A percentile compares a stretch with the other conserved stretches of the same genome.
Conservation (phyloP, 129 eudicot genomes). For the Escallonia herrerae region DNA sequence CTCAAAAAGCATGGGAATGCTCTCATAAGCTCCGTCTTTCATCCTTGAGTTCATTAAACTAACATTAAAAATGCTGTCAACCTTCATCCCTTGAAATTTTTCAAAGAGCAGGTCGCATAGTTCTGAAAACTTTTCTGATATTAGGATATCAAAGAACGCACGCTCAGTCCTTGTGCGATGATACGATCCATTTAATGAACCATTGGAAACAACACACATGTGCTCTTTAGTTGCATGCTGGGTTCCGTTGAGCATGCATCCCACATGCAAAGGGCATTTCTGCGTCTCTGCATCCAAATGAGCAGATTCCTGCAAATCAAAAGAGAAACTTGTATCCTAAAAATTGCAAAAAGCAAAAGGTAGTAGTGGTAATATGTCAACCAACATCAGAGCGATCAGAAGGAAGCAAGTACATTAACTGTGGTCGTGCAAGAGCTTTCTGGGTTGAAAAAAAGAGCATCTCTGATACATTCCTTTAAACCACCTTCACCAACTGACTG, state of each 20-base stretch:
- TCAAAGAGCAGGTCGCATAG: constrained; percentile 51
- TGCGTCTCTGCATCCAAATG: constrained; percentile 29
- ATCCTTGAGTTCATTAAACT: constrained; percentile 49
- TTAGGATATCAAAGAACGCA: constrained; percentile 42
- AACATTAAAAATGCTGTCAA: constrained; percentile 41
- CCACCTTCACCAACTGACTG: constrained; percentile 54
- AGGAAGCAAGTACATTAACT: constrained; percentile 28
- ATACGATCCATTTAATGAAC: constrained; percentile 26
- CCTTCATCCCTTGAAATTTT: constrained; percentile 54
- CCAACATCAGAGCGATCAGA: not conserved
- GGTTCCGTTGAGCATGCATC: constrained; percentile 9
- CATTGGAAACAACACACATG: constrained; percentile 28
- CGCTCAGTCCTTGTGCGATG: constrained; percentile 32
- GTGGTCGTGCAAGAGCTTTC: constrained; percentile 25
- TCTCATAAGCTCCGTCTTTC: constrained; percentile 65
- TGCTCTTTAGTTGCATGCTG: constrained; percentile 20
- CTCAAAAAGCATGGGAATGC: constrained; percentile 49
- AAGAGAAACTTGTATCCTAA: constrained; percentile 4
- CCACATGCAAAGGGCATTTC: constrained; percentile 7
- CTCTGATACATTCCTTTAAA: constrained; percentile 38
- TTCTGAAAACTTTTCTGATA: constrained; percentile 56
- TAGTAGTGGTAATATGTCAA: not conserved
- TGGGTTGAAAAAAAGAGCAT: constrained; percentile 32
- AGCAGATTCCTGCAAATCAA: constrained; percentile 40
- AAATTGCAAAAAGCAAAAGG: constrained; percentile 1